Base-by-base conservation (phyloP, 78 protist genomes). In the Chrysochromulina parva region DNA sequence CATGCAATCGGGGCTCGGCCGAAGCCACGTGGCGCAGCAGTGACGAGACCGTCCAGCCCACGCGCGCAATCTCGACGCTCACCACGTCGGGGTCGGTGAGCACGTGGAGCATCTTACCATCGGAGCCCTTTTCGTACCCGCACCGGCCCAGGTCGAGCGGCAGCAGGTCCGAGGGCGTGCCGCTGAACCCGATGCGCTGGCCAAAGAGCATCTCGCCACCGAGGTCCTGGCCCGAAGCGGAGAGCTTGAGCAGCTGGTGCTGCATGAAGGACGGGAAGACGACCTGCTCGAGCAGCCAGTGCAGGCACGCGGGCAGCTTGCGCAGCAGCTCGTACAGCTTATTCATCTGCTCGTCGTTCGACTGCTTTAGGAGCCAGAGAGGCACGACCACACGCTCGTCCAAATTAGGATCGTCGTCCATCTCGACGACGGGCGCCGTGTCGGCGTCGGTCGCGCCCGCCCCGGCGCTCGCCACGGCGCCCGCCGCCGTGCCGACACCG, bases 91-190 rank as follows among this genome's bases (percentile, higher is more conserved):
- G 74, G 47, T 53, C 38, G 2, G 95, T 90, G 38, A 93, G 74
- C 28, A 84, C 78, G 74, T 50, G 48, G 54, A 93, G 28, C 66
- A 93, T 84, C 85, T 80, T 54, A 16, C 90, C 95, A 73, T 93
- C 95, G 28, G 93, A 54, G 48, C 93, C 92, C 50, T n/a, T 10
- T 60, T 94, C 95, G 26, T 88, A 94, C 6, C 60, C 87, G 85
- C 93, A 91, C 67, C 57, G 84, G 58, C 94, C 95, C n/a, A 94
- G 92, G 20, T 88, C 93, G 26, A 19, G 48, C 2, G 95, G 95
- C 50, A 94, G 91, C 57, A 94, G 92, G 57, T 26, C 48, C 48
- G 92, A 86, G 17, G 95, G 95, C 9, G 95, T 94, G 38, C 95
- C 95, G 24, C 90, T 78, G 69, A 90, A 93, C 50, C 93, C 93